These are phyloP conservation scores for Capillidium heterosporum DNA, from an alignment of 371 early-diverging fungal genomes.

Conservation along the genomic window DNA sequence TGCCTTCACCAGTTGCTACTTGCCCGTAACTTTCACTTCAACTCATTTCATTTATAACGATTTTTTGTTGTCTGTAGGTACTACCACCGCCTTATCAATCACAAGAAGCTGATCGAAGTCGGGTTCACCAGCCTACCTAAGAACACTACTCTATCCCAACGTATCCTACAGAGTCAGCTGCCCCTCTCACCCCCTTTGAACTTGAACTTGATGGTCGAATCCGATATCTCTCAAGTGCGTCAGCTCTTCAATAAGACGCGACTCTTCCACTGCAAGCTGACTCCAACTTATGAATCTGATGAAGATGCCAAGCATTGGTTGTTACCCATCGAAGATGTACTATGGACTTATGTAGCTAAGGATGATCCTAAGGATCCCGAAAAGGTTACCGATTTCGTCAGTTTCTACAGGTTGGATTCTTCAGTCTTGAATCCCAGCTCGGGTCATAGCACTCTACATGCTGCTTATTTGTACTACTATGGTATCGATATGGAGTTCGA, in stretches of 20 bases:
- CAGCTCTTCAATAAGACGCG: conserved; percentile 53
- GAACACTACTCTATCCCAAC: conserved; percentile 52
- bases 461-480: conserved; percentile 90
- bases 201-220: conserved; percentile 51
- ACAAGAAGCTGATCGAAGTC: conserved; percentile 82
- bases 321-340: conserved; percentile 58
- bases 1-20: conserved; percentile 80
- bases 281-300: conserved; percentile 50
- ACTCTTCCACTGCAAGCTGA: conserved; percentile 36
- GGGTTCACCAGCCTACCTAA: conserved; percentile 66
- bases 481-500: no score
- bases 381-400: conserved; percentile 53
- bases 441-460: conserved; percentile 47
- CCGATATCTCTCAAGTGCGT: conserved; percentile 55
- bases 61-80: conserved; percentile 38
- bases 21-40: conserved; percentile 30
- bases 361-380: conserved; percentile 9
- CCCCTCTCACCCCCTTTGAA: conserved; percentile 43
- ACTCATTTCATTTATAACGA: no score
- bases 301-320: conserved; percentile 88
- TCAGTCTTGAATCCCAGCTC: conserved; percentile 54
- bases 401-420: conserved; percentile 86
- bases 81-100: conserved; percentile 83
- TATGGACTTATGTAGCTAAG: conserved; percentile 87
- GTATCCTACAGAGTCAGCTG: conserved; percentile 52